Base-by-base conservation (phyloP, 192 early-diverging fungal genomes). In the Coemansia sp. region DNA sequence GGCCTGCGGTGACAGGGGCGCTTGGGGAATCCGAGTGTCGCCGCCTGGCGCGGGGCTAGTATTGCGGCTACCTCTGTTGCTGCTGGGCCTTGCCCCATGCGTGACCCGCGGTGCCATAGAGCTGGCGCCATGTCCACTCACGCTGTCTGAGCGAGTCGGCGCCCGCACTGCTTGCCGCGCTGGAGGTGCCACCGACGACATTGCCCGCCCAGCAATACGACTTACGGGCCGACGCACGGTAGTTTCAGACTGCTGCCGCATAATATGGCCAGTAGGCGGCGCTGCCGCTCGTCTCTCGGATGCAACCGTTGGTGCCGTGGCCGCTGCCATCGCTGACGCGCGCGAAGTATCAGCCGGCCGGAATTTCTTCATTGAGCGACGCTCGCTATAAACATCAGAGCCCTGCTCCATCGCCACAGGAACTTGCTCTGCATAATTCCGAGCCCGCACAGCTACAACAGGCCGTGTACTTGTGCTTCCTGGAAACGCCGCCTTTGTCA, bases 241-340 rank as follows among this genome's bases (percentile, higher is more conserved):
- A 10, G 67, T 33, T 65, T 80, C 78, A 4, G 78, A 75, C 66
- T 75, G 78, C 59, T 80, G 78, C 54, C 67, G 64, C 3, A 73
- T 70, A 31, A n/a, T 41, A 33, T 43, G 31, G 15, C 63, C 68
- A 9, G 68, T 69, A 33, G 44, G 67, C 24, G 51, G 71, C 1
- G 67, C 65, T 29, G 59, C 52, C 7, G 55, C 65, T 27, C 65
- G 61, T 16, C 36, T 33, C n/a, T 55, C 67, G 47, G 67, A 27
- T 69, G 67, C 67, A 34, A 52, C 57, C 31, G 67, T 40, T 49
- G 40, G 43, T 33, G 31, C 54, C 52, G 44, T 40, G 27, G 40
- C 46, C 15, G 52, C n/a, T 15, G 63, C 24, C 44, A 36, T 61
- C 11, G 24, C 38, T 3, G 62, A 59, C 59, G 51, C 55, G 27